Evolutionary conservation across 441 rosid species (phyloP).

Genomic region (Croton laevigatus): DNA sequence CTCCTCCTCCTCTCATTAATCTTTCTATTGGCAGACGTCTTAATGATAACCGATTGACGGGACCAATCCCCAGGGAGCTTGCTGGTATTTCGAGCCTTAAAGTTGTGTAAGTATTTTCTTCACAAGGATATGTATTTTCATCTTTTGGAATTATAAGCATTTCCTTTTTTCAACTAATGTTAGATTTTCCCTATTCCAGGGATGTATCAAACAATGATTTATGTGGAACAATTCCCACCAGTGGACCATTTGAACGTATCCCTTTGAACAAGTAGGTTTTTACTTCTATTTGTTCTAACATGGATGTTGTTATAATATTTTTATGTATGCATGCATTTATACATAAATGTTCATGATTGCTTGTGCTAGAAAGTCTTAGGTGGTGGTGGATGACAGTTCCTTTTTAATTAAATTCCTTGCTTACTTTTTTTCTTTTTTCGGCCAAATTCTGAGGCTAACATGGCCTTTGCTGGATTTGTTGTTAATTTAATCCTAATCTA

Average conservation of each 20-base stretch:
- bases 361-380: background rate
- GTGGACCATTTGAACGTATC: conserved; percentile 79
- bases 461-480: background rate
- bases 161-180: background rate
- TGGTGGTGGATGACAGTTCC: background rate
- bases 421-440: background rate
- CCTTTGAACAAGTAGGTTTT: conserved; percentile 72
- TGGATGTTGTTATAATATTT: conserved; percentile 1
- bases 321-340: background rate
- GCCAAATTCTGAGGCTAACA: background rate
- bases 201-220: conserved; percentile 84
- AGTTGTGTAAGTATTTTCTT: conserved; percentile 73
- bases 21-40: conserved; percentile 64
- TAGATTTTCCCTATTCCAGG: conserved; percentile 34
- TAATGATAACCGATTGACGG: conserved; percentile 73
- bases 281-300: background rate
- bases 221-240: conserved; percentile 93
- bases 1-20: conserved; percentile 20
- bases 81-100: conserved; percentile 68
- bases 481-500: background rate
- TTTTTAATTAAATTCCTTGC: background rate
- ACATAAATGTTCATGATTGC: no score
- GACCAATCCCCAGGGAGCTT: conserved; percentile 82
- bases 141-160: no score
- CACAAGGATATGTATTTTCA: no score